These are phyloP conservation scores for Psophocarpus tetragonolobus DNA, from an alignment of 306 rosid species.

Conservation along the genomic window DNA sequence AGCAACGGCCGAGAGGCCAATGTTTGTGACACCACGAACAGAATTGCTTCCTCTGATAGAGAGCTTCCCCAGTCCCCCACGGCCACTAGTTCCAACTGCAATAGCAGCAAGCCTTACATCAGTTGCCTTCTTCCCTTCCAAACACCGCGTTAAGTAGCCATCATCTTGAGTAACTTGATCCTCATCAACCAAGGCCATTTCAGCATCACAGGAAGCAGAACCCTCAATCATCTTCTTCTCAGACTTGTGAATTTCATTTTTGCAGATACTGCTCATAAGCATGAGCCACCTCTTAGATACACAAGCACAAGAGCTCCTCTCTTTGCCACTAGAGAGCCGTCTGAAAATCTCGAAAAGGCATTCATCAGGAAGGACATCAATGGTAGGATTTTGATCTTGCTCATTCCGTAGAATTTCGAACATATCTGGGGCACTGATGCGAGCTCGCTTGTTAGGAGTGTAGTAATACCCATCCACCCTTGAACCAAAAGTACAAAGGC, in stretches of 20 bases:
- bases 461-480: neutral
- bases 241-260: neutral
- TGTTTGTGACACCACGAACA: neutral
- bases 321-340: neutral
- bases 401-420: neutral
- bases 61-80: neutral
- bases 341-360: constrained; percentile 6
- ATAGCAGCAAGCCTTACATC: constrained; percentile 1
- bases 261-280: neutral
- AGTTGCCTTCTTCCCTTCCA: constrained; percentile 8
- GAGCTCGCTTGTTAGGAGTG: neutral
- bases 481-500: neutral
- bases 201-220: neutral
- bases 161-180: neutral
- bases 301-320: neutral
- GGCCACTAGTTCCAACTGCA: neutral
- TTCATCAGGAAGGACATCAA: neutral
- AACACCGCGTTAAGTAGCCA: neutral
- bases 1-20: neutral
- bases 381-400: neutral
- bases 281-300: constrained; percentile 3
- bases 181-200: neutral
- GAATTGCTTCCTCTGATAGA: constrained; percentile 1
- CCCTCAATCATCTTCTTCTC: neutral
- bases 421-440: neutral